Conservation (phyloP, 2,329 filamentous ascomycete genomes). For the Ceratocystis alfenasii region DNA sequence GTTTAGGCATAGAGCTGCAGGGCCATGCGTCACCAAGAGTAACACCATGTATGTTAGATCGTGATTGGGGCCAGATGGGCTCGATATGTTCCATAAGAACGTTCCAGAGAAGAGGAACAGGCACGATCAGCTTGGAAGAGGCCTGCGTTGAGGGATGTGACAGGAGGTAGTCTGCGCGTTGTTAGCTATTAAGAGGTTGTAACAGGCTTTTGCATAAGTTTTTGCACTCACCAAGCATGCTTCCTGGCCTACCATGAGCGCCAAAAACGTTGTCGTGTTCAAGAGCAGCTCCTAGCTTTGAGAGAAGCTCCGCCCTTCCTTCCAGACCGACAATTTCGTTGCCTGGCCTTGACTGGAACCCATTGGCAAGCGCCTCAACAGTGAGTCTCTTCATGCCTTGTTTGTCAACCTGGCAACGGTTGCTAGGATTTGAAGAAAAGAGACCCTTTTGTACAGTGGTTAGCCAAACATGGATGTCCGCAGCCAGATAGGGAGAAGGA, state of each 20-base stretch:
- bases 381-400: constrained; percentile 64
- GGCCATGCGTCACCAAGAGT: constrained; percentile 92
- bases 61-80: constrained; percentile 77
- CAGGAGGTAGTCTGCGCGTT: constrained; percentile 69
- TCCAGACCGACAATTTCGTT: constrained; percentile 79
- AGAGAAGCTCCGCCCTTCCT: constrained; percentile 67
- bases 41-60: constrained; percentile 75
- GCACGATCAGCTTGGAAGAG: constrained; percentile 75
- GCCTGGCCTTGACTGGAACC: constrained; percentile 68
- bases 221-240: constrained; percentile 65
- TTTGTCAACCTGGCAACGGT: constrained; percentile 84
- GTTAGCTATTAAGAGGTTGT: constrained; percentile 14
- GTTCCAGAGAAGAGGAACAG: constrained; percentile 79
- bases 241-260: constrained; percentile 70
- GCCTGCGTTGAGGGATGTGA: constrained; percentile 82
- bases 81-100: constrained; percentile 78
- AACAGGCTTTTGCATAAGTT: not conserved
- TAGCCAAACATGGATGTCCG: not conserved
- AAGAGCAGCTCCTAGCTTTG: constrained; percentile 63
- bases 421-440: constrained; percentile 70
- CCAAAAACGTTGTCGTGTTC: constrained; percentile 77
- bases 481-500: not conserved
- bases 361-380: constrained; percentile 60
- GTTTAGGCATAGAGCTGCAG: constrained; percentile 64
- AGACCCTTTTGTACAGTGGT: constrained; percentile 41